phyloP scores from a whole-genome alignment of 129 eudicot species.

The Erigeron canadensis region DNA sequence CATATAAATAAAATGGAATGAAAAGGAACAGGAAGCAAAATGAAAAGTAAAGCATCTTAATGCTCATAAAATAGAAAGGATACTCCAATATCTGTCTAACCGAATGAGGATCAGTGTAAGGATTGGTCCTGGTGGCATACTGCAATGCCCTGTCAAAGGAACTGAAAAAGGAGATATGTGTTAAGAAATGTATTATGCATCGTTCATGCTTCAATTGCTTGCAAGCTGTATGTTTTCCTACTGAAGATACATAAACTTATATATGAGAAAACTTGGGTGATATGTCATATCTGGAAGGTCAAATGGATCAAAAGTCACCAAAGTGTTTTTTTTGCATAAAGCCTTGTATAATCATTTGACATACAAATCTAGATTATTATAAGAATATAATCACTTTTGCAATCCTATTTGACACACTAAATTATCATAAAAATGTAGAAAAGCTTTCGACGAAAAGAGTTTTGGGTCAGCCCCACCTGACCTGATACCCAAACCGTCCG shows the following conservation, averaged over 20 bases:
- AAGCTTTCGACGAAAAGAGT: too few species aligned
- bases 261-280: background rate
- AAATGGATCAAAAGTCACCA: too few species aligned
- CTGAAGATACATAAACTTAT: background rate
- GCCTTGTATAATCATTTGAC: too few species aligned
- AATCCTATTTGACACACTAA: too few species aligned
- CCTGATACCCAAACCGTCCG: background rate
- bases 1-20: background rate
- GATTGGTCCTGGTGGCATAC: conserved; percentile 59
- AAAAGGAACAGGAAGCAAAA: background rate
- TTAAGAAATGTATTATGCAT: background rate
- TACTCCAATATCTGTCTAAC: conserved; percentile 24
- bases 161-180: conserved; percentile 28
- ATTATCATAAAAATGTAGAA: too few species aligned
- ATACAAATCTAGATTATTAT: too few species aligned
- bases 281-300: background rate
- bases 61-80: background rate
- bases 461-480: too few species aligned
- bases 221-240: background rate
- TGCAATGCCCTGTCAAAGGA: conserved; percentile 84
- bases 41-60: background rate
- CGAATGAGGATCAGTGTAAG: conserved; percentile 49
- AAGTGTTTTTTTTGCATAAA: too few species aligned
- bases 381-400: too few species aligned
- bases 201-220: background rate